Base-by-base conservation (phyloP, 305 asterid genomes). In the Fraxinus dipetala region DNA sequence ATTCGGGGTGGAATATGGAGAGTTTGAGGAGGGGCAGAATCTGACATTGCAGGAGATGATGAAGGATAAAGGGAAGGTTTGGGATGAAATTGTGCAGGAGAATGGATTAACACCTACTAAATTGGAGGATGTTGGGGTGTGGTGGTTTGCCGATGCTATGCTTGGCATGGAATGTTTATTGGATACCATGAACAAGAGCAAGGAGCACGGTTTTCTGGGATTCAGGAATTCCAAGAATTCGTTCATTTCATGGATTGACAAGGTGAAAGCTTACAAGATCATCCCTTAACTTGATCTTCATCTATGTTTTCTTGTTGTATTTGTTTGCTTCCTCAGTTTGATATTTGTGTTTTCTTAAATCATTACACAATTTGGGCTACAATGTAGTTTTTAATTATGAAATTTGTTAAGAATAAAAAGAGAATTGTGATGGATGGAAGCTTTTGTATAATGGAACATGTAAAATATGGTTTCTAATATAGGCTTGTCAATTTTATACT, bases 151-250 rank as follows among this genome's bases (percentile, higher is more conserved):
- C 26, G 94, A 91, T 87, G 0, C 77, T 43, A 2, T 56, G 0
- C 80, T 91, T 6, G 80, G 81, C 4, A 0, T 11, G 20, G 78
- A 18, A 31, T 7, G 84, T 43, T 0, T 3, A 0, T 73, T 91
- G 90, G 89, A 85, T 78, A 83, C 86, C 3, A 89, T 89, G 93
- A 91, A 91, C 87, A 91, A 91, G 88, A 89, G 94, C 80, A 91
- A 91, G 85, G 94, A 91, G 83, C 91, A 86, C 28, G 93, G 95
- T 7, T 91, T 91, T 83, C 81, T 90, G 5, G 95, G 95, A 13
- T 91, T 91, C 69, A 87, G 94, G 85, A 91, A 91, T 80, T 88
- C 94, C 2, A 89, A 88, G 86, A 87, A 83, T 13, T 84, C 90
- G 0, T 86, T 91, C 76, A 13, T 90, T 78, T 90, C 88, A 59